Evolutionary conservation across 352 stramenopile genomes (phyloP).

Genomic region (Thalassiosira livingstoniorum): DNA sequence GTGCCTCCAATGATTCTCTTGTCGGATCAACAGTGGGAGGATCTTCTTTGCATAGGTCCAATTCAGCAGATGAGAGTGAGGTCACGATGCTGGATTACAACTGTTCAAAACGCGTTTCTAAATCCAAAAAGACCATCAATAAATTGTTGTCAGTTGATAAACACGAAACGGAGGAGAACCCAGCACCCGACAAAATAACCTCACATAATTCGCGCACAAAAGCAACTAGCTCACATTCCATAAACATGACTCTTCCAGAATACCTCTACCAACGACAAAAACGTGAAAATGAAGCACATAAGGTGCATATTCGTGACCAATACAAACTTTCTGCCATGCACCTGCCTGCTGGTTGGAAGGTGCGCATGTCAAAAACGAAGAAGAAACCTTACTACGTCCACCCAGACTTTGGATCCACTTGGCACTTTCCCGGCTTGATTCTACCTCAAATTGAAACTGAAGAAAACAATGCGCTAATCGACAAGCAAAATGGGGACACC

Average conservation of each 20-base stretch:
- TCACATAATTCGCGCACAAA: slow-evolving; percentile 10
- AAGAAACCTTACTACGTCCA: slow-evolving; percentile 78
- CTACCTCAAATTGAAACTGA: background rate
- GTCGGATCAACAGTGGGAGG: slow-evolving; percentile 55
- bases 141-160: background rate
- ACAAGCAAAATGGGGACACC: too few species aligned
- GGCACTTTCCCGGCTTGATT: slow-evolving; percentile 70
- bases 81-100: slow-evolving; percentile 52
- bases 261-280: too few species aligned
- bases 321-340: slow-evolving; percentile 16
- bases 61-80: slow-evolving; percentile 61
- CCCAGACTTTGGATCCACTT: slow-evolving; percentile 77
- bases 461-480: too few species aligned
- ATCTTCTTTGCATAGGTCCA: slow-evolving; percentile 41
- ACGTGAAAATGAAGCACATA: too few species aligned
- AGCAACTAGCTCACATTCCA: background rate
- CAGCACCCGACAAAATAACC: background rate
- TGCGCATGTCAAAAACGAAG: slow-evolving; percentile 70
- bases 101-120: background rate
- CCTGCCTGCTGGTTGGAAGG: slow-evolving; percentile 77
- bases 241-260: too few species aligned
- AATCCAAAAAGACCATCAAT: background rate
- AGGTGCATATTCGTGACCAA: background rate
- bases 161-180: background rate
- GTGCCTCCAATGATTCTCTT: slow-evolving; percentile 21